phyloP scores from a whole-genome alignment of 2,329 filamentous ascomycete species.

The Colletotrichum sublineola region DNA sequence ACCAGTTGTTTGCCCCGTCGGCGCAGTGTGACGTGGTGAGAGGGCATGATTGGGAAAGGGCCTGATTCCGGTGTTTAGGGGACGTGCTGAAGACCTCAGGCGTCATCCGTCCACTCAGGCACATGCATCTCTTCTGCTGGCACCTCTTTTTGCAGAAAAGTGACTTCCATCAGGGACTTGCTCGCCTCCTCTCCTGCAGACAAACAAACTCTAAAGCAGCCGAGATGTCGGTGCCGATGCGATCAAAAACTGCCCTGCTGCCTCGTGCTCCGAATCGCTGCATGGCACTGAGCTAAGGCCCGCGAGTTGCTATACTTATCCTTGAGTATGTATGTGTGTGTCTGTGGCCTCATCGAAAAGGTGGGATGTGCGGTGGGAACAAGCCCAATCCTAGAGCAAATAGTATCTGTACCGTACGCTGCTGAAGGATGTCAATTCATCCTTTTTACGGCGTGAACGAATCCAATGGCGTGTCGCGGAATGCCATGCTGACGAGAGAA shows the following conservation, averaged over 20 bases:
- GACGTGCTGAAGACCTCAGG: conserved; percentile 32
- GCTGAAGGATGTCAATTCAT: neutral
- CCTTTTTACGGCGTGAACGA: neutral
- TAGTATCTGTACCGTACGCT: neutral
- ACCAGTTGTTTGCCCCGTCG: conserved; percentile 20
- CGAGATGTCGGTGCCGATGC: conserved; percentile 29
- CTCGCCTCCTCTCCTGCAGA: conserved; percentile 22
- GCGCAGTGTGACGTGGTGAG: conserved; percentile 28
- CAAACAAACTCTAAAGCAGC: conserved; percentile 37
- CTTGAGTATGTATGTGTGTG: too few relatives aligned
- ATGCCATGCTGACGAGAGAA: neutral
- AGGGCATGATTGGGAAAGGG: conserved; percentile 30
- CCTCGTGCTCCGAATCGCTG: neutral
- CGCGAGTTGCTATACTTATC: neutral
- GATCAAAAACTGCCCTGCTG: neutral
- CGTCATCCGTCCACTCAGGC: conserved; percentile 1
- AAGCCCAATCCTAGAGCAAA: neutral
- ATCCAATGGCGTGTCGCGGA: neutral
- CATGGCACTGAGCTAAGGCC: neutral
- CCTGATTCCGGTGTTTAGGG: neutral
- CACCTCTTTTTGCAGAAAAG: conserved; percentile 7
- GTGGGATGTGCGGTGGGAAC: neutral
- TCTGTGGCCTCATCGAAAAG: neutral
- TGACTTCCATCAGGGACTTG: conserved; percentile 5
- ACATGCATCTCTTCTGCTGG: neutral